Conservation (phyloP, 345 rosid genomes). For the Lepidium didymum region DNA sequence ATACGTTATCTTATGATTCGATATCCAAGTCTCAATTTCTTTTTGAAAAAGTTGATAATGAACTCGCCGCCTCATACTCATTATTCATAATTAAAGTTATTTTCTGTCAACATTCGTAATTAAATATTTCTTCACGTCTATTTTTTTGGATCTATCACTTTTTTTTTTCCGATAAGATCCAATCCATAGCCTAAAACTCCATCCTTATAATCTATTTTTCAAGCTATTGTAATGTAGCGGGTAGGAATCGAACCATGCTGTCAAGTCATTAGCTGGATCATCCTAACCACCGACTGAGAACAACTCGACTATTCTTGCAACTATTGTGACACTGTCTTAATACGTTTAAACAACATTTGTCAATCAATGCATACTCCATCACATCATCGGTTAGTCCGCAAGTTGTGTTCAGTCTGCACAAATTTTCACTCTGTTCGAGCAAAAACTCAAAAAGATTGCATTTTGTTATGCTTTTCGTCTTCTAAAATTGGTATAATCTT, state of each 20-base stretch:
- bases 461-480: neutral
- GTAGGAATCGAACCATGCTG: no score
- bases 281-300: no score
- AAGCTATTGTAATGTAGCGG: no score
- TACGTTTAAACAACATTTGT: neutral
- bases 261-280: no score
- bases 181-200: no score
- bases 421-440: no score
- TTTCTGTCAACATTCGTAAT: neutral
- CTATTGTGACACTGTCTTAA: neutral
- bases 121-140: no score
- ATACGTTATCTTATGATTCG: slow-evolving; percentile 7
- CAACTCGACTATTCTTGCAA: slow-evolving; percentile 1
- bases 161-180: no score
- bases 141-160: no score
- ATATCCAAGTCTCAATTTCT: neutral
- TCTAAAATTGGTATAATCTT: neutral
- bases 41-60: neutral
- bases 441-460: neutral
- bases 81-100: neutral
- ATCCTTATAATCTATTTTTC: no score
- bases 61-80: slow-evolving; percentile 5
- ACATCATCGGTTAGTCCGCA: neutral
- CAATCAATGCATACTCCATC: neutral
- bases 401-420: neutral